Evolutionary conservation across 2,329 filamentous ascomycete species (phyloP).

Genomic region (Hypoxylon sp.): DNA sequence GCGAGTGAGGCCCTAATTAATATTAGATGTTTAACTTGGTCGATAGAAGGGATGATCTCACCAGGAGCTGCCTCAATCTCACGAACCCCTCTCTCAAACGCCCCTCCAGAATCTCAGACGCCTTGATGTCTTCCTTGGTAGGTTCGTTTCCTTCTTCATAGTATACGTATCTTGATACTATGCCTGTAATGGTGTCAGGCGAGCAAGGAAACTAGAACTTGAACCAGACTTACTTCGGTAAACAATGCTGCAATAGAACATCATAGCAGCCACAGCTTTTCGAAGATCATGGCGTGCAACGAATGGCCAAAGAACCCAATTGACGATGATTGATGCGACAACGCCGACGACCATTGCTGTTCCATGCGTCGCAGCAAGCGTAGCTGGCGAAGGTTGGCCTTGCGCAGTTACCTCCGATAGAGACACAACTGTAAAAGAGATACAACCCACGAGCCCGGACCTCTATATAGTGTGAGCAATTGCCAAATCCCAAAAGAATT

Average conservation of each 20-base stretch:
- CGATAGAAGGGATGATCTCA: conserved; percentile 35
- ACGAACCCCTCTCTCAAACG: conserved; percentile 68
- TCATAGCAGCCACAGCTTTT: conserved; percentile 63
- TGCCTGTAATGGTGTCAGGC: conserved; percentile 44
- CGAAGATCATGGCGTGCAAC: conserved; percentile 66
- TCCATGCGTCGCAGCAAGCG: conserved; percentile 58
- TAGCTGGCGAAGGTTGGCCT: conserved; percentile 47
- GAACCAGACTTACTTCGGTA: conserved; percentile 57
- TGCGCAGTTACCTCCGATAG: conserved; percentile 50
- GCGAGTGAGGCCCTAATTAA: conserved; percentile 57
- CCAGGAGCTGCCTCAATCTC: conserved; percentile 63
- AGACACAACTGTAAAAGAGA: conserved; percentile 65
- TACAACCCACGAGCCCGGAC: conserved; percentile 65
- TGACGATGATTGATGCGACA: conserved; percentile 61
- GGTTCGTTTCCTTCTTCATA: conserved; percentile 64
- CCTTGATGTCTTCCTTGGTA: conserved; percentile 58
- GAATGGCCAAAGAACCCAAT: conserved; percentile 70
- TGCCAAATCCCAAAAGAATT: not conserved
- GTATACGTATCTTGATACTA: conserved; percentile 66
- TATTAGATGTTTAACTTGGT: conserved; percentile 2
- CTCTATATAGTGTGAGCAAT: conserved; percentile 47
- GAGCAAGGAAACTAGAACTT: not conserved
- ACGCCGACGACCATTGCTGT: conserved; percentile 62
- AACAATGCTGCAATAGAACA: conserved; percentile 65
- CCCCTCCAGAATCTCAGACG: conserved; percentile 66